A percentile compares a stretch with the other conserved stretches of the same genome.
Conservation (phyloP, 2,329 filamentous ascomycete species). For the Penicillium brevicompactum region DNA sequence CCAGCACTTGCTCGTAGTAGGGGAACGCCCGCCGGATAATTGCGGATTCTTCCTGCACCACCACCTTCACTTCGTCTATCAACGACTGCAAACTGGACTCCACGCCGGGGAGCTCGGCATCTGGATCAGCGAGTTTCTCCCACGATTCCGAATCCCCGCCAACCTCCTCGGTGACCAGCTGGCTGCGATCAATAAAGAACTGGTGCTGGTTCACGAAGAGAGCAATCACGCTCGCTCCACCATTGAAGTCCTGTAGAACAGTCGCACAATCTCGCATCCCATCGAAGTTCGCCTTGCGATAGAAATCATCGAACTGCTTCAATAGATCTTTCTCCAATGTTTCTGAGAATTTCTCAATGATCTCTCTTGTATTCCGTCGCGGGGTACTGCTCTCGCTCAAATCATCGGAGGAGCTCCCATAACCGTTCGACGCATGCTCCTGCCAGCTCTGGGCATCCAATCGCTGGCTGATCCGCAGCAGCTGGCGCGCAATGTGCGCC, state of each 20-base stretch:
- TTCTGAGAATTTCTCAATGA: conserved; percentile 96
- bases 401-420: conserved; percentile 36
- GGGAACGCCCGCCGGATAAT: conserved; percentile 97
- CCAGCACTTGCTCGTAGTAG: conserved; percentile 90
- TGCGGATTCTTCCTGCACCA: conserved; percentile 94
- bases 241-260: conserved; percentile 93
- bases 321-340: conserved; percentile 92
- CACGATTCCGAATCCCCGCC: conserved; percentile 65
- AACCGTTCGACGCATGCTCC: conserved; percentile 43
- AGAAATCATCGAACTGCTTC: conserved; percentile 97
- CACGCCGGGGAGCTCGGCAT: conserved; percentile 85
- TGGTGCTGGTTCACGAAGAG: conserved; percentile 98
- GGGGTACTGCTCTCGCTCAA: conserved; percentile 47
- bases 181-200: conserved; percentile 96
- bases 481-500: conserved; percentile 87
- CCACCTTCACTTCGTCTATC: conserved; percentile 89
- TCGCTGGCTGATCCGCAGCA: conserved; percentile 91
- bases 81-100: conserved; percentile 90
- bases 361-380: conserved; percentile 71
- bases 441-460: conserved; percentile 78
- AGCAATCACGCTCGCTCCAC: conserved; percentile 91
- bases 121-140: conserved; percentile 92
- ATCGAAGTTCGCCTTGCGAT: conserved; percentile 90
- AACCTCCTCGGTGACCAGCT: conserved; percentile 86
- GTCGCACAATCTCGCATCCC: conserved; percentile 97